Conservation (phyloP, 2,329 filamentous ascomycete genomes). For the Diplodia sapinea region DNA sequence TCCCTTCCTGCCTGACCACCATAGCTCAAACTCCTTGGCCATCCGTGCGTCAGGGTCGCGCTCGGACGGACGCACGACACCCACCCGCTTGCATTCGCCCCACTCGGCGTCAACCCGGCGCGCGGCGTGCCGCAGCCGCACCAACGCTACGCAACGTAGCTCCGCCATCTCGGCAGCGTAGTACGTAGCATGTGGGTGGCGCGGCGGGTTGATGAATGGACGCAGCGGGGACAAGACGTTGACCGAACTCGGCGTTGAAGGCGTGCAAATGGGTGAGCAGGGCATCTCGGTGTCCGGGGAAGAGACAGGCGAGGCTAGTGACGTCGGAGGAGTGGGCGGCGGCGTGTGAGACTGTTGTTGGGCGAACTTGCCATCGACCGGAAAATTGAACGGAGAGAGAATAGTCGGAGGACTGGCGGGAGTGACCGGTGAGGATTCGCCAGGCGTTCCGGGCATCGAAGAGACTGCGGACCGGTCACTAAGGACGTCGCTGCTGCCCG, state of each 20-base stretch:
- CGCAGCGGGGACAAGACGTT: background rate
- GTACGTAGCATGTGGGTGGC: conserved; percentile 44
- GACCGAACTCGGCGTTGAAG: conserved; percentile 22
- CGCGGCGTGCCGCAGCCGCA: conserved; percentile 51
- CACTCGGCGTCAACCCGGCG: conserved; percentile 46
- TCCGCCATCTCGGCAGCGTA: conserved; percentile 47
- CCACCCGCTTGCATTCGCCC: conserved; percentile 36
- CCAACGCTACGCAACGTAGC: conserved; percentile 48
- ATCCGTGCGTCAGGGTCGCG: conserved; percentile 19
- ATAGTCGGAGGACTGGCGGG: conserved; percentile 35
- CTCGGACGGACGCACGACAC: conserved; percentile 24
- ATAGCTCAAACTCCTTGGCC: conserved; percentile 24
- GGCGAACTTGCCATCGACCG: conserved; percentile 34
- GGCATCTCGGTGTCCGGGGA: conserved; percentile 30
- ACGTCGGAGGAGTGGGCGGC: conserved; percentile 1
- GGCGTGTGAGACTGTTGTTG: background rate
- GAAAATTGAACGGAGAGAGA: conserved; percentile 40
- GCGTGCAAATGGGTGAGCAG: conserved; percentile 36
- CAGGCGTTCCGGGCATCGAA: conserved; percentile 36
- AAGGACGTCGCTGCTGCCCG: conserved; percentile 13
- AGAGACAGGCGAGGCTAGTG: background rate
- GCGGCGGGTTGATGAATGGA: conserved; percentile 43
- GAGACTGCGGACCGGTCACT: conserved; percentile 32
- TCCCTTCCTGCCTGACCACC: conserved; percentile 27
- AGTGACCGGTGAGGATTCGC: conserved; percentile 35